These are phyloP conservation scores for Adansonia digitata DNA, from an alignment of 345 rosid genomes.

Conservation along the genomic window DNA sequence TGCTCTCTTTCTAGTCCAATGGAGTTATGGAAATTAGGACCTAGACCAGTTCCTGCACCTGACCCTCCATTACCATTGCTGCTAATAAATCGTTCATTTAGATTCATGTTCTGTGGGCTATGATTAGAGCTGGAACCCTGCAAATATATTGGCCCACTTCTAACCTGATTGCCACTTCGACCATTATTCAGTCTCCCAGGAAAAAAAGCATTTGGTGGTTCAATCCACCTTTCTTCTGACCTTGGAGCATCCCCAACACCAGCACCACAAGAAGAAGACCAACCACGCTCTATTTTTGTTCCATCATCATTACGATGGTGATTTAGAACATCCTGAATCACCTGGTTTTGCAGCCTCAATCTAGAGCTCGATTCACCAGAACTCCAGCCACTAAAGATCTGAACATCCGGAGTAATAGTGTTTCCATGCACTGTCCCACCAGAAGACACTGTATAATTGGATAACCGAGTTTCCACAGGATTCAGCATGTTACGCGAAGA, in stretches of 20 bases:
- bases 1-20: conserved; percentile 28
- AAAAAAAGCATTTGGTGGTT: conserved; percentile 27
- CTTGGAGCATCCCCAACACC: conserved; percentile 32
- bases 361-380: too few species aligned
- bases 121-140: conserved; percentile 50
- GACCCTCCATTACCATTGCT: conserved; percentile 28
- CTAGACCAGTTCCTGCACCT: conserved; percentile 25
- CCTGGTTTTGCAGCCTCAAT: conserved; percentile 37
- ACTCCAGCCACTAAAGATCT: conserved; percentile 34
- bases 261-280: conserved; percentile 32
- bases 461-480: conserved; percentile 38
- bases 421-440: conserved; percentile 31
- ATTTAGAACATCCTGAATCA: conserved; percentile 16
- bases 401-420: conserved; percentile 37
- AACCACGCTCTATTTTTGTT: conserved; percentile 44
- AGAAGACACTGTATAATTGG: conserved; percentile 36
- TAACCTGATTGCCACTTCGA: conserved; percentile 33
- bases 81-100: conserved; percentile 34
- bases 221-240: conserved; percentile 43
- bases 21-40: conserved; percentile 20
- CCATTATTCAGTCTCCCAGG: conserved; percentile 29
- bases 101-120: conserved; percentile 29
- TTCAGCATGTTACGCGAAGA: conserved; percentile 28
- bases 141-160: conserved; percentile 37
- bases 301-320: too few species aligned